Conservation (phyloP, 441 rosid species). For the Geranium incanum region DNA sequence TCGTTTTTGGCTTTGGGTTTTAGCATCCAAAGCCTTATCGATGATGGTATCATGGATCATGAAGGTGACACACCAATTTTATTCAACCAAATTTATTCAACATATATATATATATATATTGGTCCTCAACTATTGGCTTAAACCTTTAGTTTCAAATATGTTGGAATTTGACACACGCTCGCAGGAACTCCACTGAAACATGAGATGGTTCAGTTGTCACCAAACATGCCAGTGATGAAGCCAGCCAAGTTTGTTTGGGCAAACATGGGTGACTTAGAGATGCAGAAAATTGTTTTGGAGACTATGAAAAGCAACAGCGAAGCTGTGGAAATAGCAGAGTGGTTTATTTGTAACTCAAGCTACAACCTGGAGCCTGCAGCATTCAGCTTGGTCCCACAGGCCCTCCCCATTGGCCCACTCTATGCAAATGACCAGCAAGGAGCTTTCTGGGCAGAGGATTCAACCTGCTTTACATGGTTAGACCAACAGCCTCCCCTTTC, state of each 20-base stretch:
- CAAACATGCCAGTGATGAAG: slow-evolving; percentile 15
- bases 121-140: neutral
- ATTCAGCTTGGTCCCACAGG: slow-evolving; percentile 19
- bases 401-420: slow-evolving; percentile 44
- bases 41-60: slow-evolving; percentile 19
- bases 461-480: slow-evolving; percentile 48
- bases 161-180: no score
- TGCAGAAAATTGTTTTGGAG: neutral
- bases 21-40: slow-evolving; percentile 11
- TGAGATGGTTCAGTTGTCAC: slow-evolving; percentile 17
- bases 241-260: slow-evolving; percentile 18
- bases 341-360: slow-evolving; percentile 45
- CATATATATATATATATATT: no score
- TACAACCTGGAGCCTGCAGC: slow-evolving; percentile 45
- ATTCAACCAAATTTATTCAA: no score
- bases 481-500: slow-evolving; percentile 41
- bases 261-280: slow-evolving; percentile 9
- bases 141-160: no score
- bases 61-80: slow-evolving; percentile 19
- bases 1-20: neutral
- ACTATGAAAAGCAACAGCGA: neutral
- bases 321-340: slow-evolving; percentile 22
- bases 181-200: slow-evolving; percentile 21
- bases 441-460: slow-evolving; percentile 42
- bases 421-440: slow-evolving; percentile 19